Evolutionary conservation across 495 filamentous ascomycete genomes (phyloP).

Genomic region (Penicillium bovifimosum): DNA sequence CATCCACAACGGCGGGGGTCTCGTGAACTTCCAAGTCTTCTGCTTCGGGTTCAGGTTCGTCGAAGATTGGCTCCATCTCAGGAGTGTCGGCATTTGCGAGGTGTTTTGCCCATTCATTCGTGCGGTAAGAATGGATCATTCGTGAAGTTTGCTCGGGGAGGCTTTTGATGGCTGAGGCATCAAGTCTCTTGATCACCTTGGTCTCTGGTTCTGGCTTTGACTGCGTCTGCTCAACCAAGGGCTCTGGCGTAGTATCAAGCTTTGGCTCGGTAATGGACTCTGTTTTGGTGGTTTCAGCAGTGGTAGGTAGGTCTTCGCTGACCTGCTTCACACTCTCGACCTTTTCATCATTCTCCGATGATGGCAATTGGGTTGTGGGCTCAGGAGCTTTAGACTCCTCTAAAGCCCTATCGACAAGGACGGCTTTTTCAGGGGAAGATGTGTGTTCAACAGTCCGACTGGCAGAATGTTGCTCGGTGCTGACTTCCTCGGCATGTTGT

Average conservation of each 20-base stretch:
- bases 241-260: background rate
- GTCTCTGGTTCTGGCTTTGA: slow-evolving; percentile 10
- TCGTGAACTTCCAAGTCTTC: slow-evolving; percentile 37
- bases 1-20: slow-evolving; percentile 53
- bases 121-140: slow-evolving; percentile 76
- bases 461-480: background rate
- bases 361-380: background rate
- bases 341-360: background rate
- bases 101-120: slow-evolving; percentile 96
- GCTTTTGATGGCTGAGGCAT: slow-evolving; percentile 31
- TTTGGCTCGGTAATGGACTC: background rate
- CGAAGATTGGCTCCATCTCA: slow-evolving; percentile 58
- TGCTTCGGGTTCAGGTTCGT: slow-evolving; percentile 26
- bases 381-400: background rate
- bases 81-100: slow-evolving; percentile 70
- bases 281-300: background rate
- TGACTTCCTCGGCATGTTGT: background rate
- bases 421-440: background rate
- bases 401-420: background rate
- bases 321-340: background rate
- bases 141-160: slow-evolving; percentile 51
- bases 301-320: background rate
- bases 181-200: slow-evolving; percentile 26
- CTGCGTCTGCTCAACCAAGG: background rate
- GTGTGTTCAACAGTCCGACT: background rate